These are phyloP conservation scores for Panicum hallii DNA, from an alignment of 202 grass and related monocot genomes.

Conservation along the genomic window DNA sequence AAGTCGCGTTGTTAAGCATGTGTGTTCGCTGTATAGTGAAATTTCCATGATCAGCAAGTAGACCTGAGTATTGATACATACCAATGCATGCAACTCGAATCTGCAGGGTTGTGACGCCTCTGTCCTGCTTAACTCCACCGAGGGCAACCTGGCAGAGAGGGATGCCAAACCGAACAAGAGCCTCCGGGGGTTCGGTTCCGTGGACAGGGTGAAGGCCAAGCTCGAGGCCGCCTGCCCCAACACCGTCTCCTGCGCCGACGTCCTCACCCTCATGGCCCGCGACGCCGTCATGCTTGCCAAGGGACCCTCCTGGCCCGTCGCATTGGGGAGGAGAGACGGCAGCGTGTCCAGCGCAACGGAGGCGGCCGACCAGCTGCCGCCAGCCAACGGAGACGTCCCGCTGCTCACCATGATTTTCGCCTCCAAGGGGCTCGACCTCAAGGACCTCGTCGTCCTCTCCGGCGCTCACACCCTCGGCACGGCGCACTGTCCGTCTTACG, in stretches of 20 bases:
- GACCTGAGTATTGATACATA: too few species aligned
- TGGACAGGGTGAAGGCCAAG: slow-evolving; percentile 65
- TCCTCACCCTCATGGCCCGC: slow-evolving; percentile 44
- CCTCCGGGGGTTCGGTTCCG: slow-evolving; percentile 54
- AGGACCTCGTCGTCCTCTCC: slow-evolving; percentile 60
- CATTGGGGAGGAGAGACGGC: slow-evolving; percentile 48
- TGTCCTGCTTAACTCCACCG: slow-evolving; percentile 58
- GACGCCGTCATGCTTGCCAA: slow-evolving; percentile 48
- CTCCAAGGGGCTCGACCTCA: slow-evolving; percentile 40
- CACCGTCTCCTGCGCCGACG: slow-evolving; percentile 54
- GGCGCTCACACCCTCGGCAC: slow-evolving; percentile 62
- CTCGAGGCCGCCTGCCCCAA: slow-evolving; percentile 48
- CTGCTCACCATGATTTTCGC: slow-evolving; percentile 41
- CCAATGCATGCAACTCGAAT: neutral
- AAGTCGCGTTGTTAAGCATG: neutral
- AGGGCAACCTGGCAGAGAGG: slow-evolving; percentile 49
- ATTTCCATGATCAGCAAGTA: too few species aligned
- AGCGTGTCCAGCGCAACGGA: slow-evolving; percentile 37
- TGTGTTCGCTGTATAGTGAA: too few species aligned
- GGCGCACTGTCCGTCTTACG: slow-evolving; percentile 44
- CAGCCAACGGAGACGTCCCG: slow-evolving; percentile 26
- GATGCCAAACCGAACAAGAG: slow-evolving; percentile 60
- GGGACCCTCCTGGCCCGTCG: slow-evolving; percentile 51
- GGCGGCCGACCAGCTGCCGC: slow-evolving; percentile 29
- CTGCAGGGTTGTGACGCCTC: slow-evolving; percentile 74